Conservation (phyloP, 2,329 filamentous ascomycete genomes). For the Colletotrichum limetticola region DNA sequence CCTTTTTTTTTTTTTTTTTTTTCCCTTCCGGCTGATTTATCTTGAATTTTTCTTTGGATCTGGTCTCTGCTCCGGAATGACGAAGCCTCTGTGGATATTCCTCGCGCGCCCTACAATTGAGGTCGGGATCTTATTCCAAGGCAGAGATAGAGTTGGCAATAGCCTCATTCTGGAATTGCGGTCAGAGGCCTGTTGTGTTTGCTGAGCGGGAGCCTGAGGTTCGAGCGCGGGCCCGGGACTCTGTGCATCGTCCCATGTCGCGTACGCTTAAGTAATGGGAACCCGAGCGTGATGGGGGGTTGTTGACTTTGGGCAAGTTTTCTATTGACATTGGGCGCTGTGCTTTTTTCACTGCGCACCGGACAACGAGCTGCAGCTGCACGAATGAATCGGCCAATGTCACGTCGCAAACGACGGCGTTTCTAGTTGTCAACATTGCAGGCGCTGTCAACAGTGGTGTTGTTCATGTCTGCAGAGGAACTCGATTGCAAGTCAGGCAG, state of each 20-base stretch:
- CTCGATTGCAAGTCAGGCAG: no score
- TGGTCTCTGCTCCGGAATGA: not conserved
- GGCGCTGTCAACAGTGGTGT: not conserved
- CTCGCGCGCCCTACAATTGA: not conserved
- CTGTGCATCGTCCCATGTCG: conserved; percentile 34
- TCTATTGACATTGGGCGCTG: conserved; percentile 25
- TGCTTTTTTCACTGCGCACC: not conserved
- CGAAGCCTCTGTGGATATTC: not conserved
- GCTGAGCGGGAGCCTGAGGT: not conserved
- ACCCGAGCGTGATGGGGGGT: conserved; percentile 6
- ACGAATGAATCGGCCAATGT: conserved; percentile 4
- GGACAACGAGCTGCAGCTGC: conserved; percentile 27
- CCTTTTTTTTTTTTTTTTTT: not conserved
- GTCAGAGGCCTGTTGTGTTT: conserved; percentile 15
- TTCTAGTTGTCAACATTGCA: not conserved
- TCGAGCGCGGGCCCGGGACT: no score
- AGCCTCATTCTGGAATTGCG: conserved; percentile 9
- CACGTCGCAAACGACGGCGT: conserved; percentile 1
- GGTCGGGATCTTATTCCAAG: not conserved
- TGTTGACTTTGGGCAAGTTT: conserved; percentile 25
- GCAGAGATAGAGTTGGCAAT: not conserved
- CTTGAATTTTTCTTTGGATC: not conserved
- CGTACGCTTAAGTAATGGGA: conserved; percentile 8
- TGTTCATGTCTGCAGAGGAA: not conserved
- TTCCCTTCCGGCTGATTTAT: no score